phyloP scores from a whole-genome alignment of 2,329 filamentous ascomycete species.

The Penicillium sp. region DNA sequence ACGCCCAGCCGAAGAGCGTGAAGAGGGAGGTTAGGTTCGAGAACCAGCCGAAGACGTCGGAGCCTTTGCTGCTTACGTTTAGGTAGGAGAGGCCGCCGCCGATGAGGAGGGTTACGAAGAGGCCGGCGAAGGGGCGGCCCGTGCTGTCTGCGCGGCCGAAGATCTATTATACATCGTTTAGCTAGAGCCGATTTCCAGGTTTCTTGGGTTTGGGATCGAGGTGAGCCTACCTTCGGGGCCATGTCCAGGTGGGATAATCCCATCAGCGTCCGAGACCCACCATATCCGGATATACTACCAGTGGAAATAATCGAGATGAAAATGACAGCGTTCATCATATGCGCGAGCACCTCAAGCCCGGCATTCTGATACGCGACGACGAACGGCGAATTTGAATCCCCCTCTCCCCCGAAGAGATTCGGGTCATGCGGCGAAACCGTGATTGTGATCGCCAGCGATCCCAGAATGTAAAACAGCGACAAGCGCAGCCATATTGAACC shows the following conservation, averaged over 20 bases:
- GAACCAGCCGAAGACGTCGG: slow-evolving; percentile 54
- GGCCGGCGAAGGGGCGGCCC: slow-evolving; percentile 51
- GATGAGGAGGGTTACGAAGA: slow-evolving; percentile 69
- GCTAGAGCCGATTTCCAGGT: background rate
- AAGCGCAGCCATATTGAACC: slow-evolving; percentile 53
- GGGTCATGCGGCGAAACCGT: slow-evolving; percentile 46
- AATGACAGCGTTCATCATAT: slow-evolving; percentile 57
- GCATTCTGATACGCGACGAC: slow-evolving; percentile 49
- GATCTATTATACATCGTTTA: slow-evolving; percentile 16
- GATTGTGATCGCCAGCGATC: slow-evolving; percentile 51
- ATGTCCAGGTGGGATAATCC: slow-evolving; percentile 51
- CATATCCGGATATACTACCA: slow-evolving; percentile 51
- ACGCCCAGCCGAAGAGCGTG: slow-evolving; percentile 51
- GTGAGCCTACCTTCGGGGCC: slow-evolving; percentile 41
- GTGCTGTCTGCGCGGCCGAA: slow-evolving; percentile 38
- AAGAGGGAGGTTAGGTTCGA: slow-evolving; percentile 53
- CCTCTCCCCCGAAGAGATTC: slow-evolving; percentile 47
- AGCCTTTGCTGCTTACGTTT: slow-evolving; percentile 48
- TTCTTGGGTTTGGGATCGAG: background rate
- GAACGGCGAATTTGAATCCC: slow-evolving; percentile 52
- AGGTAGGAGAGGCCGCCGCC: slow-evolving; percentile 60
- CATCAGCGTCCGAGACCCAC: slow-evolving; percentile 49
- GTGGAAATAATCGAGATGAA: slow-evolving; percentile 53
- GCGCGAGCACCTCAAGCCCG: slow-evolving; percentile 45
- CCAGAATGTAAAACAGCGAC: slow-evolving; percentile 52